Evolutionary conservation across 2,329 filamentous ascomycete genomes (phyloP).

Genomic region (Bisporella sp.): DNA sequence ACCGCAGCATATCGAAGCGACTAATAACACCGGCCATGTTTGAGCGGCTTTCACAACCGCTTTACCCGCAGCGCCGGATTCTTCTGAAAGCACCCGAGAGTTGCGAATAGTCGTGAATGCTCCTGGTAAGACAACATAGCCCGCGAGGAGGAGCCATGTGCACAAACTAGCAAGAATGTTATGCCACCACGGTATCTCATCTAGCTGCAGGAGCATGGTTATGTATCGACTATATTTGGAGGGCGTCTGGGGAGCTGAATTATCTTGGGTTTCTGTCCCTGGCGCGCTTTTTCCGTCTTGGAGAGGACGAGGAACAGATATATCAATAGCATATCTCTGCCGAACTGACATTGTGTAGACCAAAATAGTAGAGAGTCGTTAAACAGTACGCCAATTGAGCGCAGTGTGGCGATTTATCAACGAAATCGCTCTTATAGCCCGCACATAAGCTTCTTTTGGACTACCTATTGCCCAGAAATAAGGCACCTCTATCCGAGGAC

Average conservation of each 20-base stretch:
- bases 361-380: conserved; percentile 6
- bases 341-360: conserved; percentile 2
- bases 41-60: conserved; percentile 10
- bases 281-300: conserved; percentile 2
- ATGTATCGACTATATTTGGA: conserved; percentile 7
- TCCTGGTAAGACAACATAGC: conserved; percentile 11
- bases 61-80: conserved; percentile 8
- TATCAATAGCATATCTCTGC: conserved; percentile 4
- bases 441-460: conserved; percentile 6
- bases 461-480: conserved; percentile 5
- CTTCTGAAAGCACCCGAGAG: conserved; percentile 11
- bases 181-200: conserved; percentile 7
- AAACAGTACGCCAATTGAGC: conserved; percentile 4
- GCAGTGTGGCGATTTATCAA: conserved; percentile 3
- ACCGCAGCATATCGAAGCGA: conserved; percentile 8
- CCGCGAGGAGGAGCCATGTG: conserved; percentile 13
- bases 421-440: conserved; percentile 4
- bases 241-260: conserved; percentile 4
- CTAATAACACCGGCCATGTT: conserved; percentile 7
- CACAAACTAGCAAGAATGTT: conserved; percentile 9
- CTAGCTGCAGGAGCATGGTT: conserved; percentile 9
- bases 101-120: conserved; percentile 11
- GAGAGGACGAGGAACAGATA: conserved; percentile 5
- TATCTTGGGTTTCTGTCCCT: conserved; percentile 2
- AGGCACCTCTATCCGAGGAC: conserved; percentile 4